phyloP scores from a whole-genome alignment of 2,329 filamentous ascomycete genomes.

The Dothistroma pini region DNA sequence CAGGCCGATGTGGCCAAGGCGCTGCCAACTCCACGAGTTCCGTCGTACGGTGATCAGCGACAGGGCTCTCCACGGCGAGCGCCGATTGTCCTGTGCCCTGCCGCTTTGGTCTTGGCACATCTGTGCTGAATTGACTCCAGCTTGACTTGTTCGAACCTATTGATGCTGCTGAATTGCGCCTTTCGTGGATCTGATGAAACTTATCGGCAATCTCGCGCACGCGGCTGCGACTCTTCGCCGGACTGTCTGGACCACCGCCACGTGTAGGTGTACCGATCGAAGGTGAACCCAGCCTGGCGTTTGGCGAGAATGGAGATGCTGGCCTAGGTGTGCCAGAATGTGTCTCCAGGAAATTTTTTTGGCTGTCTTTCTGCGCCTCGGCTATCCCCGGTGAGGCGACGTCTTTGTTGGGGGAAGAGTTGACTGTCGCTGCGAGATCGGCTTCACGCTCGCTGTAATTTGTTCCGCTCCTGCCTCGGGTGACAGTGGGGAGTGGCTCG shows the following conservation, averaged over 20 bases:
- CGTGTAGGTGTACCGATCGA: slow-evolving; percentile 12
- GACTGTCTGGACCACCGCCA: slow-evolving; percentile 25
- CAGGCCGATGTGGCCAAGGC: slow-evolving; percentile 14
- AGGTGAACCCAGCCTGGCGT: neutral
- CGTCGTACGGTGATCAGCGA: neutral
- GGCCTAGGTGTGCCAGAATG: slow-evolving; percentile 14
- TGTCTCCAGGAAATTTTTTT: slow-evolving; percentile 29
- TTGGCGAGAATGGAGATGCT: neutral
- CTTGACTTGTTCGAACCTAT: slow-evolving; percentile 42
- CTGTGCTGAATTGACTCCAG: slow-evolving; percentile 32
- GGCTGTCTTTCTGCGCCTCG: slow-evolving; percentile 24
- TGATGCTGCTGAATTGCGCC: slow-evolving; percentile 42
- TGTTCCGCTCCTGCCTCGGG: slow-evolving; percentile 29
- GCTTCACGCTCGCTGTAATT: slow-evolving; percentile 35
- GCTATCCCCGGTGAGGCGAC: slow-evolving; percentile 23
- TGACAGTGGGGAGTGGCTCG: slow-evolving; percentile 21
- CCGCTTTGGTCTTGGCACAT: slow-evolving; percentile 15
- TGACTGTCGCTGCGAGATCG: slow-evolving; percentile 30
- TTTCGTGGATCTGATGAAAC: slow-evolving; percentile 42
- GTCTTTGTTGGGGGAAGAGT: slow-evolving; percentile 23
- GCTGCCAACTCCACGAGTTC: neutral
- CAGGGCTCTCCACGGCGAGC: slow-evolving; percentile 6
- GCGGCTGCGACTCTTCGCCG: slow-evolving; percentile 45
- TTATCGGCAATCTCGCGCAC: slow-evolving; percentile 52
- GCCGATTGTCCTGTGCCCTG: slow-evolving; percentile 17